Base-by-base conservation (phyloP, 116 monocot genomes). In the Dioscorea cayenensis region DNA sequence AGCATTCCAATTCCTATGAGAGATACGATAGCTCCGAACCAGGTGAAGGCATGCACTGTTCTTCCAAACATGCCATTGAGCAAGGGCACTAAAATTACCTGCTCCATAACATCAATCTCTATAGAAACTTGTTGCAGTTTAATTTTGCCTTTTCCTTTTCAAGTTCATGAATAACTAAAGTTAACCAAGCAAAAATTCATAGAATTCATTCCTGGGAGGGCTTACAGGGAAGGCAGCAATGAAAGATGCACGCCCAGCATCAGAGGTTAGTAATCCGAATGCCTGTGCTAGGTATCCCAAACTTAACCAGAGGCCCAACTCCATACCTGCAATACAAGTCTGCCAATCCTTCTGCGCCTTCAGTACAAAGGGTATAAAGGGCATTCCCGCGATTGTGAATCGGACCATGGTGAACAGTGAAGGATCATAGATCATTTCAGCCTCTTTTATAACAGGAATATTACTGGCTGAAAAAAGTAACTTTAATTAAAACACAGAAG, bases 221-320 rank as follows among this genome's bases (percentile, higher is more conserved):
- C 75, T 79, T 79, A 91, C 92, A 43, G 79, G 86, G 65, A 92
- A 86, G 50, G 84, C 81, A 67, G 94, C 84, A 60, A 95, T 78
- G 77, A 95, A 91, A 19, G 94, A 86, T 69, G 94, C 88, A 60
- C 82, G 84, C 5, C 86, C 88, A 72, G 94, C 94, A 69, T 95
- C 86, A 77, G 94, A 91, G 43, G 94, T 88, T 22, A 94, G 80
- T 28, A 95, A 69, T 19, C 94, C 91, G 48, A 95, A 79, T 23
- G 94, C 86, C 77, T 91, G 91, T 63, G 83, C 48, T 43, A 91
- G 71, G 66, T 84, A 95, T 14, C 84, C 94, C 60, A 91, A 73
- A 64, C 88, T 88, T 37, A 95, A 55, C 88, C 94, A 95, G 60
- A 86, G 66, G 38, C 94, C 94, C 58, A 95, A 68, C 68, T 95